Percentiles rank a stretch among this genome's conserved stretches.
Conservation (phyloP, 2,329 filamentous ascomycete genomes). For the Cladophialophora immunda region DNA sequence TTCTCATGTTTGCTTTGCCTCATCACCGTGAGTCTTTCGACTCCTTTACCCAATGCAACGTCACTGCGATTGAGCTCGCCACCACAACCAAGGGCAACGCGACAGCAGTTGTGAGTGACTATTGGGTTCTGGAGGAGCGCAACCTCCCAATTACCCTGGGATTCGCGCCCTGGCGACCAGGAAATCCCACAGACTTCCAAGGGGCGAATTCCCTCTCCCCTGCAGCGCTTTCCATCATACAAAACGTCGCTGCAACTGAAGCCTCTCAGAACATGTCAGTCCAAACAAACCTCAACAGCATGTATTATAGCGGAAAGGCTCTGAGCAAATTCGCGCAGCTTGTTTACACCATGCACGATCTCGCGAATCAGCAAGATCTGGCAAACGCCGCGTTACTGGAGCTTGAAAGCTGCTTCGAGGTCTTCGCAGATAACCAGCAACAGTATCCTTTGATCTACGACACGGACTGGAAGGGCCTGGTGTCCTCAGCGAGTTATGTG, state of each 20-base stretch:
- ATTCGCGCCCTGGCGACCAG: conserved; percentile 79
- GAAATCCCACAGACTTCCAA: conserved; percentile 42
- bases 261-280: conserved; percentile 76
- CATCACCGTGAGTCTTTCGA: conserved; percentile 85
- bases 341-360: conserved; percentile 70
- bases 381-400: conserved; percentile 66
- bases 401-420: conserved; percentile 72
- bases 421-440: conserved; percentile 74
- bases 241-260: conserved; percentile 73
- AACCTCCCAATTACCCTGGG: conserved; percentile 76
- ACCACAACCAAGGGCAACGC: conserved; percentile 87
- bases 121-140: conserved; percentile 80
- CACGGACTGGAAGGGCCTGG: conserved; percentile 77
- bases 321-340: conserved; percentile 79
- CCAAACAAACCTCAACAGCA: conserved; percentile 79
- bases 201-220: conserved; percentile 49
- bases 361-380: conserved; percentile 67
- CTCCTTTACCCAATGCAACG: conserved; percentile 57
- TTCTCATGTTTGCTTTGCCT: conserved; percentile 87
- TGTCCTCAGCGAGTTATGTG: conserved; percentile 76
- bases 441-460: conserved; percentile 67
- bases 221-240: conserved; percentile 67
- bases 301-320: conserved; percentile 93
- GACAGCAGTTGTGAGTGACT: conserved; percentile 73
- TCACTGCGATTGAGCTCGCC: conserved; percentile 68